Evolutionary conservation across 202 grass and related monocot genomes (phyloP).

Genomic region (Dendrocalamus latiflorus): DNA sequence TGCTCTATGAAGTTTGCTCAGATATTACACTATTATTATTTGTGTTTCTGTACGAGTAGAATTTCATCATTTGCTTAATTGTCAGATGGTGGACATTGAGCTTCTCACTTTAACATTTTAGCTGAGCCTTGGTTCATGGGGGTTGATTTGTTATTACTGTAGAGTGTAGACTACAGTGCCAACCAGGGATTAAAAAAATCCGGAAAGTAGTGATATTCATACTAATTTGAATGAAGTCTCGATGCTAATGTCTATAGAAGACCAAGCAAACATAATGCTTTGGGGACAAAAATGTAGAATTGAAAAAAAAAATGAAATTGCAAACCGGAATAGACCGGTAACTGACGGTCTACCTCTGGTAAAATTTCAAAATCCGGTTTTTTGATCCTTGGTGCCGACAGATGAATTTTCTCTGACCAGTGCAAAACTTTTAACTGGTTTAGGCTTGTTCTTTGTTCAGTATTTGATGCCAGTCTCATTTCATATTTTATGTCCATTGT

Average conservation of each 20-base stretch:
- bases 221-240: too few relatives aligned
- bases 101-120: slow-evolving; percentile 2
- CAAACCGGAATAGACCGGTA: too few relatives aligned
- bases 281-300: too few relatives aligned
- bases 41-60: neutral
- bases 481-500: neutral
- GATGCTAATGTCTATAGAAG: too few relatives aligned
- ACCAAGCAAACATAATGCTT: too few relatives aligned
- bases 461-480: slow-evolving; percentile 6
- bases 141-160: slow-evolving; percentile 1
- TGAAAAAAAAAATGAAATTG: too few relatives aligned
- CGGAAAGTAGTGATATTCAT: too few relatives aligned
- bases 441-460: neutral
- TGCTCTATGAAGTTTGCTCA: slow-evolving; percentile 1
- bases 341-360: too few relatives aligned
- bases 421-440: neutral
- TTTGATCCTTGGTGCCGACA: neutral
- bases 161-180: neutral
- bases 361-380: too few relatives aligned
- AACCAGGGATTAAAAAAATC: neutral
- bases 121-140: neutral
- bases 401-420: neutral
- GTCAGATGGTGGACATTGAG: neutral
- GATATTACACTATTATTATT: neutral
- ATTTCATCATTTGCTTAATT: slow-evolving; percentile 16